Evolutionary conservation across 2,329 filamentous ascomycete species (phyloP).

Genomic region (Neonectria neomacrospora): DNA sequence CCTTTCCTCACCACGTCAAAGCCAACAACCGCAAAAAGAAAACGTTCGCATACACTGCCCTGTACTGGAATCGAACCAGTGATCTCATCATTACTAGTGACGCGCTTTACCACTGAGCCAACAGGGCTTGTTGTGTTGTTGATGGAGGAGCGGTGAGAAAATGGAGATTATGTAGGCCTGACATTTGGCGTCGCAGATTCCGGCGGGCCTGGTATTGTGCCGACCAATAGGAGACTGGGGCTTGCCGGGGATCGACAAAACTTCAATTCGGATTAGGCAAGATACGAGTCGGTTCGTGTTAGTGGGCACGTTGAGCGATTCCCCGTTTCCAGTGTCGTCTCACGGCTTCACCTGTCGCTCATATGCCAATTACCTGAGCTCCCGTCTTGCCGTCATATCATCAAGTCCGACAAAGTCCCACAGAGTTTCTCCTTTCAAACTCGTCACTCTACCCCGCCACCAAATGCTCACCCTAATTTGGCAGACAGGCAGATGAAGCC

Average conservation of each 20-base stretch:
- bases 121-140: constrained; percentile 29
- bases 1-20: background rate
- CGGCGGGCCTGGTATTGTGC: background rate
- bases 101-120: constrained; percentile 47
- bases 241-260: background rate
- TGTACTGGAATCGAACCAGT: constrained; percentile 46
- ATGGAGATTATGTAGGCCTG: background rate
- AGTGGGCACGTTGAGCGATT: background rate
- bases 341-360: too few species aligned
- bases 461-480: too few species aligned
- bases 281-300: background rate
- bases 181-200: background rate
- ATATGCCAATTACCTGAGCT: too few species aligned
- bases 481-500: too few species aligned
- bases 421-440: too few species aligned
- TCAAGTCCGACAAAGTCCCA: too few species aligned
- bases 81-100: constrained; percentile 48
- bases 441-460: too few species aligned
- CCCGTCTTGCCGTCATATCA: too few species aligned
- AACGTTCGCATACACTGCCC: constrained; percentile 29
- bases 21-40: background rate
- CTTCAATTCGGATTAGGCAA: background rate
- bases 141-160: background rate
- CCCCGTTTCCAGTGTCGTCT: background rate
- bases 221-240: background rate